These are phyloP conservation scores for Trametes versicolor DNA, from an alignment of 1,284 basidiomycete genomes.

Conservation along the genomic window DNA sequence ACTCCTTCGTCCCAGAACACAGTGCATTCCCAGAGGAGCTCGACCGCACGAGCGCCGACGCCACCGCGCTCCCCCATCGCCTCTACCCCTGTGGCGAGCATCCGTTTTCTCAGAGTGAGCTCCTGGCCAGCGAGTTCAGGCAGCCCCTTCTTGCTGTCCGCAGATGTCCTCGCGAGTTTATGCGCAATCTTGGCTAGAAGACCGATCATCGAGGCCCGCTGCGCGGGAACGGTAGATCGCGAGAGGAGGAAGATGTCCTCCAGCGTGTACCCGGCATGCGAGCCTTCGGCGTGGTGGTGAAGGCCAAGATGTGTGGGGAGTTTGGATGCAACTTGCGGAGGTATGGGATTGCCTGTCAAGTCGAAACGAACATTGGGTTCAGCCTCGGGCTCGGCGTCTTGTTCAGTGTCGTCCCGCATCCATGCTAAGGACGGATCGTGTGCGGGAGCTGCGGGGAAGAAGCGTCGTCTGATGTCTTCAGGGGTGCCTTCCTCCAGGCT, in stretches of 20 bases:
- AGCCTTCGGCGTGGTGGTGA: slow-evolving; percentile 89
- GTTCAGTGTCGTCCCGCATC: slow-evolving; percentile 59
- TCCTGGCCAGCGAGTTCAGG: slow-evolving; percentile 57
- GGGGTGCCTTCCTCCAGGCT: slow-evolving; percentile 78
- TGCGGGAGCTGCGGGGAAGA: slow-evolving; percentile 80
- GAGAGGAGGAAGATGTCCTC: slow-evolving; percentile 88
- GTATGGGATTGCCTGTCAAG: slow-evolving; percentile 74
- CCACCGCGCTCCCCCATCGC: slow-evolving; percentile 74
- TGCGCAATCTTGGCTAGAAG: slow-evolving; percentile 72
- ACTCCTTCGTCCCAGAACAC: slow-evolving; percentile 65
- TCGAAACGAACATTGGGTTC: slow-evolving; percentile 70
- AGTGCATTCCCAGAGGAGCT: slow-evolving; percentile 75
- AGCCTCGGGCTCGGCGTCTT: slow-evolving; percentile 35
- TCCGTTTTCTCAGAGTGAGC: slow-evolving; percentile 60
- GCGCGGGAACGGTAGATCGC: slow-evolving; percentile 85
- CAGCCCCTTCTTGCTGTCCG: slow-evolving; percentile 39
- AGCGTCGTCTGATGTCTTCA: slow-evolving; percentile 84
- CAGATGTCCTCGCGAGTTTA: slow-evolving; percentile 48
- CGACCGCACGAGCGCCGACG: slow-evolving; percentile 71
- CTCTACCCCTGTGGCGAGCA: slow-evolving; percentile 72
- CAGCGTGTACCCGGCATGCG: slow-evolving; percentile 87
- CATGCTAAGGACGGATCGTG: slow-evolving; percentile 82
- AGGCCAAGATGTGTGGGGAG: slow-evolving; percentile 87
- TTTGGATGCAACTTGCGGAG: slow-evolving; percentile 55
- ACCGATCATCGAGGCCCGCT: slow-evolving; percentile 85